These are phyloP conservation scores for Dittrichia graveolens DNA, from an alignment of 129 eudicot species.

Conservation along the genomic window DNA sequence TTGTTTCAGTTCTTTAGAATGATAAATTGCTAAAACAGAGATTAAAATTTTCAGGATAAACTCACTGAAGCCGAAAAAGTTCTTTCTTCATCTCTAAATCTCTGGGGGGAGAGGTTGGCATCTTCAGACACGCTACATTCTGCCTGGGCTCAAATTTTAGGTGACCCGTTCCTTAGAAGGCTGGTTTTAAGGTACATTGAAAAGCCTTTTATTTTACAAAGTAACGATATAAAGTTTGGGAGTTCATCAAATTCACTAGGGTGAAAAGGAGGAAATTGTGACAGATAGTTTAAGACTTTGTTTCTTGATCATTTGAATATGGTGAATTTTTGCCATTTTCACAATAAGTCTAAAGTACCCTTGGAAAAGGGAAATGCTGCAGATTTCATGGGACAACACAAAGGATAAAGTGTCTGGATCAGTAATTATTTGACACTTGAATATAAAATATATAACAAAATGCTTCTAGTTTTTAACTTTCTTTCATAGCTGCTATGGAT, in stretches of 20 bases:
- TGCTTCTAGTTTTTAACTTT: neutral
- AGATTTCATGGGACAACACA: too few relatives aligned
- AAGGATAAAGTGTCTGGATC: too few relatives aligned
- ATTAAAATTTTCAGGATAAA: conserved; percentile 55
- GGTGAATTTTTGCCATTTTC: neutral
- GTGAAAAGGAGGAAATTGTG: neutral
- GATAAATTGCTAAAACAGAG: conserved; percentile 13
- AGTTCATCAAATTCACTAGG: neutral
- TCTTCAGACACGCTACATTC: conserved; percentile 63
- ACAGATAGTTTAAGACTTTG: neutral
- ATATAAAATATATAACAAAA: neutral
- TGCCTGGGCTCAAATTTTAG: conserved; percentile 78
- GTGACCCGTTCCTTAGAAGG: conserved; percentile 89
- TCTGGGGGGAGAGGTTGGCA: conserved; percentile 72
- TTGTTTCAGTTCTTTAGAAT: conserved; percentile 7
- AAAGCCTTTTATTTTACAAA: neutral
- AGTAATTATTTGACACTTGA: neutral
- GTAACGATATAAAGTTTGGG: conserved; percentile 3
- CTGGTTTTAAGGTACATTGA: conserved; percentile 68
- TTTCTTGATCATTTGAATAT: neutral
- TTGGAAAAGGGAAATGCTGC: too few relatives aligned
- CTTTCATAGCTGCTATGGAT: neutral
- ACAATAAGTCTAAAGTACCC: too few relatives aligned
- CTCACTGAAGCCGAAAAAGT: conserved; percentile 58
- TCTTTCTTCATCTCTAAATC: conserved; percentile 57